Conservation (phyloP, 177 flowering plant genomes). For the Vitis hybrid region DNA sequence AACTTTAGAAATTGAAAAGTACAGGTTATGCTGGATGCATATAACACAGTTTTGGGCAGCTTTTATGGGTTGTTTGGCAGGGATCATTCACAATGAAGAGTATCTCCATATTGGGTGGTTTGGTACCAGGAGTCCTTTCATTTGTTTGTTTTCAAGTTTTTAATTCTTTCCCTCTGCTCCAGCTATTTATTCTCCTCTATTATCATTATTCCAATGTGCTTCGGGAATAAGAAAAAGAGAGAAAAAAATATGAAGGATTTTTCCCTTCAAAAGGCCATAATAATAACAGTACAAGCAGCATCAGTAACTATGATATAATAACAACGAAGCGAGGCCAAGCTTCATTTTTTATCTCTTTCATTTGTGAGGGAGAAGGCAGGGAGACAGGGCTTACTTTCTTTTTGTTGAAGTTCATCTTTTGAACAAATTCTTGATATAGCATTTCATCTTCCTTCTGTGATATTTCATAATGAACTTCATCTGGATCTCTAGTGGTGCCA, state of each 20-base stretch:
- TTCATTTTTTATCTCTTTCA: background rate
- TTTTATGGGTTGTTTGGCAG: background rate
- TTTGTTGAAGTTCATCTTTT: constrained; percentile 75
- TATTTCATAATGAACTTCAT: constrained; percentile 93
- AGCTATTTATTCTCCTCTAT: background rate
- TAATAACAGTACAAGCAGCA: too few relatives aligned
- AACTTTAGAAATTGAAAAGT: background rate
- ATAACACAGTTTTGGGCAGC: background rate
- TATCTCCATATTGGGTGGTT: too few relatives aligned
- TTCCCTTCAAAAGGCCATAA: background rate
- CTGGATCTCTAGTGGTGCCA: constrained; percentile 81
- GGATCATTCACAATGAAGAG: too few relatives aligned
- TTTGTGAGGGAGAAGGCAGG: background rate
- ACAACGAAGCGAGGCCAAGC: too few relatives aligned
- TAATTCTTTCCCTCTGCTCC: background rate
- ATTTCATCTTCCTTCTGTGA: constrained; percentile 86
- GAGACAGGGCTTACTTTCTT: constrained; percentile 42
- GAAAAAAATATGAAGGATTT: background rate
- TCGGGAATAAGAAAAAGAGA: background rate
- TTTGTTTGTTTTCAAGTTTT: background rate
- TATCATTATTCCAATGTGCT: background rate
- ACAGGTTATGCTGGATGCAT: too few relatives aligned
- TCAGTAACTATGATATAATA: background rate
- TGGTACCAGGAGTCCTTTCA: too few relatives aligned
- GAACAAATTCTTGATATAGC: constrained; percentile 77